Base-by-base conservation (phyloP, 164 flowering plant species). In the Stephania cephalantha region DNA sequence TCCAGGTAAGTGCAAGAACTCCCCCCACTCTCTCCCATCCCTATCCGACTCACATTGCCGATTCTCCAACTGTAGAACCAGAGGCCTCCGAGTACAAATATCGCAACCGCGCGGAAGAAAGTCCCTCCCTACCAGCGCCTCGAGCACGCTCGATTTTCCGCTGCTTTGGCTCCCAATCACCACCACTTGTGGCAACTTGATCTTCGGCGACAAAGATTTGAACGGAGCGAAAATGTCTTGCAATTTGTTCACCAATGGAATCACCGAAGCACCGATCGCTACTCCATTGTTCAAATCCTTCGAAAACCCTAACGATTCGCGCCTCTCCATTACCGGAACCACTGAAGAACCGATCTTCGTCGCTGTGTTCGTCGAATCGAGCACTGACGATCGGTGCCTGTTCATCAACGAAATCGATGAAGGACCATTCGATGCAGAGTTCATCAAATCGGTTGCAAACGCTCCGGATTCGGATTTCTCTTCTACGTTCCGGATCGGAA, bases 141-240 rank as follows among this genome's bases (percentile, higher is more conserved):
- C 90, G 44, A 87, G 80, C 44, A 87, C 88, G 46, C 90, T 87
- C 7, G 90, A 86, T 69, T 87, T 87, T 6, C 90, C 90, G 66
- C 88, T 86, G 75, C 88, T 87, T 73, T 87, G 88, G 76, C 90
- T 83, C 12, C 90, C 90, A 8, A 87, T 82, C 1, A 87, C 90
- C 9, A 85, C 87, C 11, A 87, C 86, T 78, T 86, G 87, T 3
- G 90, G 90, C 71, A 85, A 77, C 25, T 77, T 79, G 72, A 87
- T 81, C 75, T 78, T 63, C 22, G 81, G 64, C 22, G 81, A 68
- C 8, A 76, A 68, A 1, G 79, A 73, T 5, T 83, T 77, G 17
- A 84, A 74, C 30, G 80, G 85, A 1, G 84, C 82, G 42, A 86
- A 74, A 20, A 85, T 85, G 71, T 87, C 89, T 72, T 81, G 89